Conservation (phyloP, 495 filamentous ascomycete species). For the Talaromyces adpressus region DNA sequence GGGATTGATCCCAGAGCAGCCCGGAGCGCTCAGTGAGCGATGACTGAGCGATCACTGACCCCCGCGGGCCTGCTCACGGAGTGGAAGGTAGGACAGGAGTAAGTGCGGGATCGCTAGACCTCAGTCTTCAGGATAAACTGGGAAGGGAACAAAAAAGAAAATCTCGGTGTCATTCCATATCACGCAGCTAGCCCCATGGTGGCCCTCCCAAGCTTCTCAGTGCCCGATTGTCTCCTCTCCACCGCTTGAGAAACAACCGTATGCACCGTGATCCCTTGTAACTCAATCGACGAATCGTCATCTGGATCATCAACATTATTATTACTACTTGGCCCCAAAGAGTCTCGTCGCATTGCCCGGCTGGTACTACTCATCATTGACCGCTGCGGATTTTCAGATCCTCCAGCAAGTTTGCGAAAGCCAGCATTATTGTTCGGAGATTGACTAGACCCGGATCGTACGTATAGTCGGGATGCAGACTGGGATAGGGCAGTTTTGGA, state of each 20-base stretch:
- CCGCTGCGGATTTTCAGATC: neutral
- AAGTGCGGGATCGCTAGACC: no score
- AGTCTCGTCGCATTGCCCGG: neutral
- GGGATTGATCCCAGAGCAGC: no score
- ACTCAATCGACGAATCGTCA: constrained; percentile 8
- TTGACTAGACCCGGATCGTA: neutral
- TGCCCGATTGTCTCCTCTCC: neutral
- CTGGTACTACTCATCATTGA: neutral
- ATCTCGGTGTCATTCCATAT: neutral
- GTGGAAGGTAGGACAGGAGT: no score
- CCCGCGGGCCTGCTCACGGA: no score
- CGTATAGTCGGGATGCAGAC: neutral
- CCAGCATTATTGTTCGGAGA: neutral
- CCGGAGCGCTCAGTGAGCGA: no score
- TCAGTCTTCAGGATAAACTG: no score
- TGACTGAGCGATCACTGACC: no score
- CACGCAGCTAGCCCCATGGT: neutral
- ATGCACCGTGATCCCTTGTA: constrained; percentile 15
- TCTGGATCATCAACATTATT: neutral
- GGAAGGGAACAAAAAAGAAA: no score
- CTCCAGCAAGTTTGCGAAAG: neutral
- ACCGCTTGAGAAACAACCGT: constrained; percentile 16
- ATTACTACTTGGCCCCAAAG: neutral
- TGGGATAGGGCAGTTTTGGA: neutral
- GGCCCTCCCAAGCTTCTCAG: neutral